phyloP scores from a whole-genome alignment of 2,329 filamentous ascomycete species.

The Stagonosporopsis vannaccii region DNA sequence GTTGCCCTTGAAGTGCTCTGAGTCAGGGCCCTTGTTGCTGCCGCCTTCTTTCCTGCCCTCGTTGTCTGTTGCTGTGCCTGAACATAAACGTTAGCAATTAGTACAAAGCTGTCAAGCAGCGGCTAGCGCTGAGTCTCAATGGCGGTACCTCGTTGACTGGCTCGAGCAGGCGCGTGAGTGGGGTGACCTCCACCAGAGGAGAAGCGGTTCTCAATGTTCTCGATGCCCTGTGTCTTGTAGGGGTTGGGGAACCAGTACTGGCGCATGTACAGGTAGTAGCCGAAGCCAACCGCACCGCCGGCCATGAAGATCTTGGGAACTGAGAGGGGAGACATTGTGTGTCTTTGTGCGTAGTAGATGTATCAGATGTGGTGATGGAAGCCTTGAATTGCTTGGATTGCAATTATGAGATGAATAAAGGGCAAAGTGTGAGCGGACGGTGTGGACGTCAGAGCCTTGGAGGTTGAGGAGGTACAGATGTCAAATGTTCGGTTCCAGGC shows the following conservation, averaged over 20 bases:
- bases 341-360: constrained; percentile 14
- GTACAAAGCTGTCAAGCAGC: background rate
- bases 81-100: background rate
- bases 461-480: constrained; percentile 7
- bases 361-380: constrained; percentile 4
- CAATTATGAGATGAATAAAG: constrained; percentile 5
- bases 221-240: constrained; percentile 45
- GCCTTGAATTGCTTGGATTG: background rate
- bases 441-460: constrained; percentile 5
- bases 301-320: constrained; percentile 50
- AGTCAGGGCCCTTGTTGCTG: constrained; percentile 37
- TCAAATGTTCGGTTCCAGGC: constrained; percentile 5
- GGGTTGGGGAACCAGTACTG: constrained; percentile 50
- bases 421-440: constrained; percentile 7
- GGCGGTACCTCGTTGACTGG: constrained; percentile 37
- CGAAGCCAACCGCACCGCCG: constrained; percentile 45
- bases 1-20: constrained; percentile 37
- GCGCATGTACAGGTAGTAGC: constrained; percentile 48
- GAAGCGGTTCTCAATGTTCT: constrained; percentile 47
- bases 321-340: constrained; percentile 40
- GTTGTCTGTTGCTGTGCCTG: constrained; percentile 33
- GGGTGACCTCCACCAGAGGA: constrained; percentile 42
- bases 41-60: constrained; percentile 34
- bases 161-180: constrained; percentile 42
- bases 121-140: constrained; percentile 4